These are phyloP conservation scores for Hippophae rhamnoides DNA, from an alignment of 306 rosid genomes.

Conservation along the genomic window DNA sequence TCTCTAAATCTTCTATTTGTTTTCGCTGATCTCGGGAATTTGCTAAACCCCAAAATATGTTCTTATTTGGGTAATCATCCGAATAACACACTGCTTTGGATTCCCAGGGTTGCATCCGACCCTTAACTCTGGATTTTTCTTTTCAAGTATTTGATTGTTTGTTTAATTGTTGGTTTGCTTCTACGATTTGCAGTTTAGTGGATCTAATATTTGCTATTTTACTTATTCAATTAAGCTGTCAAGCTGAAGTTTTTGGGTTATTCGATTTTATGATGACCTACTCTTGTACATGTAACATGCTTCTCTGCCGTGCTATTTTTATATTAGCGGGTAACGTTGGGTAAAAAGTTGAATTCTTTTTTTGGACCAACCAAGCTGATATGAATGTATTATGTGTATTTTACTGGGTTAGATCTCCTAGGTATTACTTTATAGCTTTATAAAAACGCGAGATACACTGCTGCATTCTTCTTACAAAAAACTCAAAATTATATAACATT, in stretches of 20 bases:
- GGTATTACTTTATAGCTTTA: too few relatives aligned
- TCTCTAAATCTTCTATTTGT: constrained; percentile 7
- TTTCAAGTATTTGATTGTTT: background rate
- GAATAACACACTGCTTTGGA: constrained; percentile 4
- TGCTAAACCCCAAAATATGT: background rate
- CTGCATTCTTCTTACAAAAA: background rate
- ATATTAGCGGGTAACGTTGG: background rate
- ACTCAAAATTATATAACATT: background rate
- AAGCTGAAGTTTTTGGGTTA: background rate
- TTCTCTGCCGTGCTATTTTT: background rate
- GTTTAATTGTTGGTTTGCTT: background rate
- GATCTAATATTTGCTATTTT: constrained; percentile 5
- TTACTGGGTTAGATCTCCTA: background rate
- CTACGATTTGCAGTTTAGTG: background rate
- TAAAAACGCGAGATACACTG: too few relatives aligned
- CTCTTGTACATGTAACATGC: background rate
- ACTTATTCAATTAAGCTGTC: background rate
- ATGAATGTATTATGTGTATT: background rate
- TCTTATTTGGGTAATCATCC: constrained; percentile 1
- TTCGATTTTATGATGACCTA: background rate
- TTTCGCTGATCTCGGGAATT: constrained; percentile 15
- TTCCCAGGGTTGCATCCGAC: constrained; percentile 18
- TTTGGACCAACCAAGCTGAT: constrained; percentile 8
- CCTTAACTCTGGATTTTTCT: background rate
- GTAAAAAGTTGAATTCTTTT: background rate